Conservation (phyloP, 139 green algal species). For the Ettlia oleoabundans region DNA sequence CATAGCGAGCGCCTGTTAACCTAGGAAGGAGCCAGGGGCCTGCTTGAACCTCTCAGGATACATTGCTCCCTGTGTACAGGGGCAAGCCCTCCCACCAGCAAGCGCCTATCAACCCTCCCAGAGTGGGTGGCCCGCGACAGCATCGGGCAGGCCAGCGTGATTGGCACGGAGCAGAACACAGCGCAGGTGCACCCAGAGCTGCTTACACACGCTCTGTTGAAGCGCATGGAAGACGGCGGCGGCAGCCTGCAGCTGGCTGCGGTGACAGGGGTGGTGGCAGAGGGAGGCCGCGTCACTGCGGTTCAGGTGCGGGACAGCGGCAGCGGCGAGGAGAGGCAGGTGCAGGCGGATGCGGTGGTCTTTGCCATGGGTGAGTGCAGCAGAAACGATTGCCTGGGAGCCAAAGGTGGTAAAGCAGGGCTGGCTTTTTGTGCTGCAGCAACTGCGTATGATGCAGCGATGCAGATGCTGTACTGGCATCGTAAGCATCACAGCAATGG, state of each 20-base stretch:
- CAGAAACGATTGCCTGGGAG: background rate
- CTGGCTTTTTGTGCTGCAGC: too few relatives aligned
- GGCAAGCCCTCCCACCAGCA: background rate
- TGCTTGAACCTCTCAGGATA: background rate
- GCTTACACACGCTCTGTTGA: slow-evolving; percentile 72
- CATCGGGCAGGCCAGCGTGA: slow-evolving; percentile 17
- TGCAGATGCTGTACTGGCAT: too few relatives aligned
- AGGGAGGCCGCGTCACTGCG: slow-evolving; percentile 47
- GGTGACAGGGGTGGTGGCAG: slow-evolving; percentile 49
- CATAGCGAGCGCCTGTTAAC: too few relatives aligned
- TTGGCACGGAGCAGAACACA: slow-evolving; percentile 64
- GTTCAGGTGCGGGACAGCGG: background rate
- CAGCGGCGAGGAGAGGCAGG: background rate
- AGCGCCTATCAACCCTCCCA: slow-evolving; percentile 16
- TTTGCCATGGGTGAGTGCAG: slow-evolving; percentile 68
- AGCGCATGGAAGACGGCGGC: slow-evolving; percentile 42
- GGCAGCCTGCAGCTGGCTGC: slow-evolving; percentile 54
- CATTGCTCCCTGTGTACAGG: background rate
- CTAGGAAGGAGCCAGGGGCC: too few relatives aligned
- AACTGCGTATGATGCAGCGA: too few relatives aligned
- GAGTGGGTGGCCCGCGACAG: slow-evolving; percentile 50
- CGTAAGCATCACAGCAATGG: too few relatives aligned
- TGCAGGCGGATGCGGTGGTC: slow-evolving; percentile 71
- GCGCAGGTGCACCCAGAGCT: slow-evolving; percentile 80
- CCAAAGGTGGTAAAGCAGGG: too few relatives aligned